Conservation (phyloP, 345 rosid genomes). For the Hirschfeldia incana region DNA sequence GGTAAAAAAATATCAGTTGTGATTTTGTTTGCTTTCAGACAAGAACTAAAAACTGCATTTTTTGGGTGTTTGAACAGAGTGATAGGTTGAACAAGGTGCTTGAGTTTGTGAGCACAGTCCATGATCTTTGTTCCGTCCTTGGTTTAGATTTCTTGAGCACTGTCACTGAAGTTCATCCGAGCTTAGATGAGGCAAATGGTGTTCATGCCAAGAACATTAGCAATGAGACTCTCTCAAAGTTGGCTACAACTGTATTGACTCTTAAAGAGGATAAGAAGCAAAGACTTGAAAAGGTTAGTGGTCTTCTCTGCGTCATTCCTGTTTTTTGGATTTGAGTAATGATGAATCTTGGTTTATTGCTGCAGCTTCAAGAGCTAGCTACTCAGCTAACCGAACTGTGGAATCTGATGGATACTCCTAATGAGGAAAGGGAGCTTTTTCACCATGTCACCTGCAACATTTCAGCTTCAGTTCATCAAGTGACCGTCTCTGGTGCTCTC, state of each 20-base stretch:
- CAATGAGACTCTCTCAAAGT: conserved; percentile 77
- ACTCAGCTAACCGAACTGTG: conserved; percentile 83
- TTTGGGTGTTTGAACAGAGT: conserved; percentile 48
- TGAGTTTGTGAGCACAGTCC: conserved; percentile 91
- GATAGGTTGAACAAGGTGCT: conserved; percentile 88
- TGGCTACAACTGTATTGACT: conserved; percentile 79
- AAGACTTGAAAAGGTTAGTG: conserved; percentile 74
- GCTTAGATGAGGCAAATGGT: conserved; percentile 75
- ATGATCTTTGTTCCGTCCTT: conserved; percentile 87
- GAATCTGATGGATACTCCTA: conserved; percentile 96
- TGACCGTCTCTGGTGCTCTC: conserved; percentile 47
- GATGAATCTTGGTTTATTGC: neutral
- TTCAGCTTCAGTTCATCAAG: conserved; percentile 65
- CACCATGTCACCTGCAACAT: conserved; percentile 84
- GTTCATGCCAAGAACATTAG: conserved; percentile 84
- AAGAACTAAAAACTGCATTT: conserved; percentile 25
- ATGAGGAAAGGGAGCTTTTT: conserved; percentile 73
- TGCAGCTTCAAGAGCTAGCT: conserved; percentile 70
- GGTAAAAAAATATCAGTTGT: conserved; percentile 37
- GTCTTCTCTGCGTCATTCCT: neutral
- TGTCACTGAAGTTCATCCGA: conserved; percentile 90
- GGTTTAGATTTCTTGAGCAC: conserved; percentile 87
- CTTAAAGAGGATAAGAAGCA: conserved; percentile 85
- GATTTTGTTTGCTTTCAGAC: conserved; percentile 1
- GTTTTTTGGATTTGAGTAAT: neutral